These are phyloP conservation scores for Chrysanthemum lavandulifolium DNA, from an alignment of 129 eudicot genomes.

Conservation along the genomic window DNA sequence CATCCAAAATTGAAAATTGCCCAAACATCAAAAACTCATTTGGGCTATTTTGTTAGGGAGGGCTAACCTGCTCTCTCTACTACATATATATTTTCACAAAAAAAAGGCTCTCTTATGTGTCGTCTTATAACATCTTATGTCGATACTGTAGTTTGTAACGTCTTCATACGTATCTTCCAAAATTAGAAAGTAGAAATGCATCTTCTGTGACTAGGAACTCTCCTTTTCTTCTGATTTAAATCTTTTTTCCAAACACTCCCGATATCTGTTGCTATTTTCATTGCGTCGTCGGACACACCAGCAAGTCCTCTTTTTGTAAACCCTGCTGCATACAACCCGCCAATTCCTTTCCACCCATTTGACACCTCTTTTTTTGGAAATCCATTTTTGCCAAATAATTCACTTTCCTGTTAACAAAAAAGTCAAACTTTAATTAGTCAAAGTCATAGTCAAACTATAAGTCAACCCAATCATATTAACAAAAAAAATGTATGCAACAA, in stretches of 20 bases:
- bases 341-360: slow-evolving; percentile 75
- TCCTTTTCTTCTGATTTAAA: slow-evolving; percentile 52
- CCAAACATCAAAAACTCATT: slow-evolving; percentile 40
- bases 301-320: slow-evolving; percentile 87
- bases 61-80: slow-evolving; percentile 49
- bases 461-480: neutral
- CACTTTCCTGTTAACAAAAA: slow-evolving; percentile 54
- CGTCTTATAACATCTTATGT: too few species aligned
- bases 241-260: slow-evolving; percentile 67
- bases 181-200: slow-evolving; percentile 62
- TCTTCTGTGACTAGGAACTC: slow-evolving; percentile 58
- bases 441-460: neutral
- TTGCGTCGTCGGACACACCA: slow-evolving; percentile 75
- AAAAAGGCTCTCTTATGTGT: neutral
- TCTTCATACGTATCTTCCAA: neutral
- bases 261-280: slow-evolving; percentile 67
- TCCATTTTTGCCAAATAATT: slow-evolving; percentile 68
- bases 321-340: slow-evolving; percentile 80
- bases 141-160: too few species aligned
- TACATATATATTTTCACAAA: slow-evolving; percentile 20
- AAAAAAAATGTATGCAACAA: neutral
- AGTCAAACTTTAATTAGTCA: slow-evolving; percentile 12
- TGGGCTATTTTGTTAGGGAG: slow-evolving; percentile 56
- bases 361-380: slow-evolving; percentile 61
- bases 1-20: slow-evolving; percentile 43